Conservation (phyloP, 257 asterid species). For the Ligustrum vulgare region DNA sequence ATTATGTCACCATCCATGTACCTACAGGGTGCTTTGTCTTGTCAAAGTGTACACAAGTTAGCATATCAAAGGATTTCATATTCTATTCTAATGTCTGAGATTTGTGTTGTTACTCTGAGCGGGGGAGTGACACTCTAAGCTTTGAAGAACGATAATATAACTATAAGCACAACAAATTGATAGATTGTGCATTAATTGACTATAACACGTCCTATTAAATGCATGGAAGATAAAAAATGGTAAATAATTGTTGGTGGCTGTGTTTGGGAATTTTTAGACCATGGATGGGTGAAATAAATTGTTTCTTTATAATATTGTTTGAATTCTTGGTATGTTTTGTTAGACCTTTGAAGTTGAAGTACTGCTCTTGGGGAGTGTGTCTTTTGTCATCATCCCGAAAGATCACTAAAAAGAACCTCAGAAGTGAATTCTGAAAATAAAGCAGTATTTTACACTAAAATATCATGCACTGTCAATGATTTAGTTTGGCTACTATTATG, state of each 20-base stretch:
- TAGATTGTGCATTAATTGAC: neutral
- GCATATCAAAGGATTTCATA: slow-evolving; percentile 10
- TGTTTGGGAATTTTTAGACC: neutral
- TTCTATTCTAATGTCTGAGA: slow-evolving; percentile 7
- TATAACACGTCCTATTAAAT: neutral
- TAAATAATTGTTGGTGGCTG: slow-evolving; percentile 1
- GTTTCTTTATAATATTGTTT: neutral
- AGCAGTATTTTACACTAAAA: neutral
- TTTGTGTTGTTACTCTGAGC: slow-evolving; percentile 1
- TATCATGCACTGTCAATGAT: neutral
- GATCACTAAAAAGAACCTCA: neutral
- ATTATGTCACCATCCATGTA: slow-evolving; percentile 14
- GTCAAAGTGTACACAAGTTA: slow-evolving; percentile 1
- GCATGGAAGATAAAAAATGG: neutral
- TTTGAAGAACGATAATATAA: neutral
- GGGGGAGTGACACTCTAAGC: neutral
- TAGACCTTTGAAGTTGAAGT: neutral
- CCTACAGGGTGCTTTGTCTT: slow-evolving; percentile 6
- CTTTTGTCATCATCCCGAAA: neutral
- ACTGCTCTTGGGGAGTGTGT: neutral
- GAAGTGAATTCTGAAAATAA: neutral
- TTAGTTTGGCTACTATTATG: neutral
- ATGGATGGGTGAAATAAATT: neutral
- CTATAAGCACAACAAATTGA: neutral
- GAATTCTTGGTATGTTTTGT: neutral